These are phyloP conservation scores for Gynochthodes officinalis DNA, from an alignment of 257 asterid species.

Conservation along the genomic window DNA sequence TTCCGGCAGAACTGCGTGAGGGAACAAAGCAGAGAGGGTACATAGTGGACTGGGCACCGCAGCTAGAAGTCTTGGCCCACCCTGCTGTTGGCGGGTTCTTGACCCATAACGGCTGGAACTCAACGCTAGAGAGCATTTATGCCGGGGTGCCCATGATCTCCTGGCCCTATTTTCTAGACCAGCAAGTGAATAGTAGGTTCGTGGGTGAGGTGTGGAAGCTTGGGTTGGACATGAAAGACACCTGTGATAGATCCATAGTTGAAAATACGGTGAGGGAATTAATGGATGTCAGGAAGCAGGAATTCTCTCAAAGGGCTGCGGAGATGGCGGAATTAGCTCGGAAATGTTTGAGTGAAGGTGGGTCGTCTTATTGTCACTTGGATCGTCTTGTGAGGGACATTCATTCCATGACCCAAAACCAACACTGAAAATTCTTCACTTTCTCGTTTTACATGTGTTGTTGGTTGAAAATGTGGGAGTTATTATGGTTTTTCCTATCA, in stretches of 20 bases:
- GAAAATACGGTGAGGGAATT: slow-evolving; percentile 48
- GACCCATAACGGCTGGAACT: slow-evolving; percentile 59
- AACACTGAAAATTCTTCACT: no score
- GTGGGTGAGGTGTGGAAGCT: slow-evolving; percentile 46
- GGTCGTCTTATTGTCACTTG: slow-evolving; percentile 39
- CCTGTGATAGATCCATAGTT: slow-evolving; percentile 36
- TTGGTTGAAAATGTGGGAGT: no score
- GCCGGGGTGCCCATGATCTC: slow-evolving; percentile 50
- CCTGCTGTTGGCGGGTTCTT: slow-evolving; percentile 32
- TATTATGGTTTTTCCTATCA: no score
- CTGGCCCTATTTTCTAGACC: slow-evolving; percentile 49
- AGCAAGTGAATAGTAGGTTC: slow-evolving; percentile 45
- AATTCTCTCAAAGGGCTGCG: slow-evolving; percentile 33
- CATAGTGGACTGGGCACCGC: slow-evolving; percentile 49
- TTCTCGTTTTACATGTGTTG: no score
- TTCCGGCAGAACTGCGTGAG: slow-evolving; percentile 25
- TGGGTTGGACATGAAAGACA: slow-evolving; percentile 58
- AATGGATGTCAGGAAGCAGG: slow-evolving; percentile 44
- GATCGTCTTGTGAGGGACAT: slow-evolving; percentile 34
- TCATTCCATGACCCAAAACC: background rate
- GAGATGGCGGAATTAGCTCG: slow-evolving; percentile 33
- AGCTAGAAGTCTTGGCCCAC: slow-evolving; percentile 47
- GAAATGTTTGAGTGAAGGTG: slow-evolving; percentile 36
- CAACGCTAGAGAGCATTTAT: slow-evolving; percentile 37
- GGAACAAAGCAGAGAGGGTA: slow-evolving; percentile 36